Evolutionary conservation across 208 protist genomes (phyloP).

Genomic region (Leishmania major): DNA sequence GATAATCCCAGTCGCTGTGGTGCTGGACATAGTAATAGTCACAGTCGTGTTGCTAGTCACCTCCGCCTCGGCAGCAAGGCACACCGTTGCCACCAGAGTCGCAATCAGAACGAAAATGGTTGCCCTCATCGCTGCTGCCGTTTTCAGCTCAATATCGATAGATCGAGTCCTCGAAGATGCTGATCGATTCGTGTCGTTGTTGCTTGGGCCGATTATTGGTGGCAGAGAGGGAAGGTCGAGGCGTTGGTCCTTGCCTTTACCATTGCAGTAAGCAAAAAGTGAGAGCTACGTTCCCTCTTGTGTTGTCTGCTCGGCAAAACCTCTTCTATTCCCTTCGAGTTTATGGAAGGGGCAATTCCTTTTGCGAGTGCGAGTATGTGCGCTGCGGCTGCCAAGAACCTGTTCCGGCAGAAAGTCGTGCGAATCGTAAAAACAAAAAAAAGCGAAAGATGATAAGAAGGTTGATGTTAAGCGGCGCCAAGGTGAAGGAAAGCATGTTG

Average conservation of each 20-base stretch:
- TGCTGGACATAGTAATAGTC: conserved; percentile 72
- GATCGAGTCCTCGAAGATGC: not conserved
- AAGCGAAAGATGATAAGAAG: not conserved
- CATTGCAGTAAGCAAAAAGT: not conserved
- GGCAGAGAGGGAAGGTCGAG: not conserved
- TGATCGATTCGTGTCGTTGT: conserved; percentile 1
- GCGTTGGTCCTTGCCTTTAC: not conserved
- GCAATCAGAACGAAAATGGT: conserved; percentile 15
- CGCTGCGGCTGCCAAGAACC: not conserved
- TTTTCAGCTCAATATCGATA: not conserved
- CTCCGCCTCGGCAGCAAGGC: conserved; percentile 7
- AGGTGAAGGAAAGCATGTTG: not conserved
- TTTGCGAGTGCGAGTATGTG: not conserved
- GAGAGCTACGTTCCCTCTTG: not conserved
- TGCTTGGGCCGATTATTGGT: not conserved
- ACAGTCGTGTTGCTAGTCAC: conserved; percentile 23
- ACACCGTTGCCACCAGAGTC: conserved; percentile 19
- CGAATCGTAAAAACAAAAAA: not conserved
- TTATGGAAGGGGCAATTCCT: not conserved
- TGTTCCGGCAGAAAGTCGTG: not conserved
- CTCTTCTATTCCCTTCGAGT: not conserved
- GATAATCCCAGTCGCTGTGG: conserved; percentile 57
- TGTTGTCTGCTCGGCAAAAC: not conserved
- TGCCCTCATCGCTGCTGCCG: not conserved
- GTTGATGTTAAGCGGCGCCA: not conserved